Evolutionary conservation across 192 early-diverging fungal genomes (phyloP), one percentile per base, ranked within the genome.

Genomic region (Backusella westeae): DNA sequence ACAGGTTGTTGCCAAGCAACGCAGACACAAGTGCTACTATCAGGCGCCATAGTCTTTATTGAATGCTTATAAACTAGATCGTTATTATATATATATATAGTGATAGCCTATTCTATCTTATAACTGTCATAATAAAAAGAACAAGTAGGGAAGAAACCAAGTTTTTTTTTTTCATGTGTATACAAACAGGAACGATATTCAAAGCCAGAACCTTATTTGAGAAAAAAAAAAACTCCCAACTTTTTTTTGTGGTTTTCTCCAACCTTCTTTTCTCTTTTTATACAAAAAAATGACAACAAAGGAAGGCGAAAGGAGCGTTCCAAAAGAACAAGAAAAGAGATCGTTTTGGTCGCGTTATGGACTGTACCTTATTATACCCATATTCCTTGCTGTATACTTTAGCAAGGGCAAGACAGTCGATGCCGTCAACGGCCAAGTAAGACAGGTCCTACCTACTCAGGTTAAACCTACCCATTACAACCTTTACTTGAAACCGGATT

Each of bases 401-500:
- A 71, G 70, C 15, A 41, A 71, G 1, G 26, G 42, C 34, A 44
- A 34, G 9, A 41, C 38, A 23, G 35, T 46, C 14, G n/a, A 23
- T n/a, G 75, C 67, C 1, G 21, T 38, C 3, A 49, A 52, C 14
- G 35, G 38, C 6, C 42, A 49, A 23, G 70, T 32, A 23, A 71
- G 73, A 63, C 91, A 95, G 79, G 88, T 96, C 35, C 89, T 97
- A 68, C 96, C 96, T 44, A 90, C 89, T 75, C 93, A 87, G 73
- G 93, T 96, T 69, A 90, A 87, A 63, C 96, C 96, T 10, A 78
- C 84, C 42, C 93, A 96, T 82, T 97, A 97, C 84, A 86, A 85
- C 77, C 84, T 97, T 29, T 81, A 85, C 9, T 78, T 97, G 23
- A 92, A 89, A 12, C 95, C 96, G 4, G 87, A 95, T 82, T 84